Evolutionary conservation across 1,284 basidiomycete species (phyloP), one percentile per base, ranked within the genome.

Genomic region (Ganoderma boninense): DNA sequence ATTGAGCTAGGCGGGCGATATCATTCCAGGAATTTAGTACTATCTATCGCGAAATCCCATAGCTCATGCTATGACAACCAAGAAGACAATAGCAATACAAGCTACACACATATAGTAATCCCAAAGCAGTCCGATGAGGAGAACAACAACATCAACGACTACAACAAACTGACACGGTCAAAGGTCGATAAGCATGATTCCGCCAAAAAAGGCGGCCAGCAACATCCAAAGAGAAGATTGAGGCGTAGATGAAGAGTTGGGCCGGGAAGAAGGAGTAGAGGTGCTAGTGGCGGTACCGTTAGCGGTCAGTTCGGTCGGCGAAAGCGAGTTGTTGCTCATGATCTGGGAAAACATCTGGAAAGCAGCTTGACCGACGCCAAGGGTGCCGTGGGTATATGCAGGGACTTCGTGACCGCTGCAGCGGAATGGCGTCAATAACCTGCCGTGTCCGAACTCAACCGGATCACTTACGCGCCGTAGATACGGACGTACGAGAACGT

Each of bases 1-100:
- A 92, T 92, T 92, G 91, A 92, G 91, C 91, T 91, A 91, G 89
- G 90, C 90, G 86, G 90, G 90, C 90, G 62, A 40, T 65, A 13
- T 32, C 32, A 32, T 32, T 32, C 5, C 4, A 5, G 32, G 5
- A 5, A 32, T 32, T 32, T 32, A 32, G 32, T 5, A 32, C 32
- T 32, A 32, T 32, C 32, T 32, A 32, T 3, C 32, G 32, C 32
- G 32, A 5, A 32, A 32, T 29, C 26, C 26, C 26, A 4, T 54
- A 10, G 10, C n/a, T 5, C 10, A 49, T 20, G n/a, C n/a, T 20
- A 49, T 38, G 35, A 38, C 42, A 43, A 46, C 18, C 44, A 16
- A 20, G 20, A 46, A n/a, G n/a, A 6, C 46, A 32, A n/a, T 20
- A 52, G n/a, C 54, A 57, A 57, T 35, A 35, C 29, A 32, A 32